Conservation (phyloP, 345 rosid species). For the Salix koriyanagi region DNA sequence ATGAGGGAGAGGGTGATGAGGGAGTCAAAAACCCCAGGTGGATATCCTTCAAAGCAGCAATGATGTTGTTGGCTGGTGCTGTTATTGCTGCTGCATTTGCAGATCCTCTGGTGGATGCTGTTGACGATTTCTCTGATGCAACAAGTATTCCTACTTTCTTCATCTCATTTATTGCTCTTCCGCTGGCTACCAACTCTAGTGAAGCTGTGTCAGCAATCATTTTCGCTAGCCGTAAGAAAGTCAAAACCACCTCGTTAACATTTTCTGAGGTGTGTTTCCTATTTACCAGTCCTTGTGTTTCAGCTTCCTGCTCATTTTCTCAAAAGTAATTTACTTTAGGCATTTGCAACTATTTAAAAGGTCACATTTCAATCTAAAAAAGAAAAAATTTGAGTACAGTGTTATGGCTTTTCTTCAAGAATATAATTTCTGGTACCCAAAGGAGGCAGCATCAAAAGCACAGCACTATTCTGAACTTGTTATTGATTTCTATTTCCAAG, state of each 20-base stretch:
- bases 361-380: background rate
- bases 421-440: background rate
- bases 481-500: background rate
- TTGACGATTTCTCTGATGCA: conserved; percentile 76
- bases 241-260: conserved; percentile 76
- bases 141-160: conserved; percentile 95
- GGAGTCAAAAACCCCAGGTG: conserved; percentile 45
- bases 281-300: background rate
- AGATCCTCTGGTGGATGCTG: conserved; percentile 93
- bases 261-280: conserved; percentile 71
- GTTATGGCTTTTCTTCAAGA: background rate
- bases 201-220: conserved; percentile 94
- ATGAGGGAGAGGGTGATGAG: conserved; percentile 51
- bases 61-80: conserved; percentile 68
- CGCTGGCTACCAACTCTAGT: conserved; percentile 90
- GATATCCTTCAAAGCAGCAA: conserved; percentile 62
- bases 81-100: conserved; percentile 85
- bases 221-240: conserved; percentile 74
- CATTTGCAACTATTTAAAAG: background rate
- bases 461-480: background rate
- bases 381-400: background rate
- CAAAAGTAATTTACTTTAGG: background rate
- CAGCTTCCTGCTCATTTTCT: background rate
- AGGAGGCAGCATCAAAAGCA: background rate
- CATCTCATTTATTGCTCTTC: conserved; percentile 86